Evolutionary conservation across 176 grass and related monocot species (phyloP), one percentile per base, ranked within the genome.

Genomic region (Triticum urartu): DNA sequence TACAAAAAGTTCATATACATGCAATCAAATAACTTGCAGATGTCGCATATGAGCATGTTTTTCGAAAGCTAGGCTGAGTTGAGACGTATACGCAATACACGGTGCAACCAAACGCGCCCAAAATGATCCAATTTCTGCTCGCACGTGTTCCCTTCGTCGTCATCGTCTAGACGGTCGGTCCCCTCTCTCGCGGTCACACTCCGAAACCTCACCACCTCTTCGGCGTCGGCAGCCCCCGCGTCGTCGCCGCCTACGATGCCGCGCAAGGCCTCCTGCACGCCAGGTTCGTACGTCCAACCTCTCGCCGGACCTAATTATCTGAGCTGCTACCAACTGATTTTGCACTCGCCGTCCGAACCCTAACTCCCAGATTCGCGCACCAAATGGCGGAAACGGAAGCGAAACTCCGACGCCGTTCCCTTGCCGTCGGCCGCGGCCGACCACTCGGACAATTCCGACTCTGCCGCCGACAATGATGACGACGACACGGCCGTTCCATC

Each of bases 311-410:
- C 11, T 30, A 59, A 68, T 39, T 69, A 48, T 14, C 77, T 12
- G 6, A 13, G 38, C 10, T 7, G 12, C 20, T 28, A 21, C 82
- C 47, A 86, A 80, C 75, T 48, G 42, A 75, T 24, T 21, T 45
- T 7, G 30, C 14, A 32, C 74, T 15, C 39, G 9, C 39, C 7
- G 30, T 47, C 40, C 39, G 36, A 84, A 81, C 71, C 69, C 89
- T 79, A 81, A 68, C 72, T 62, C 71, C 2, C 85, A 98, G 96
- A 98, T 92, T 95, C 93, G 78, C 91, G 91, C 43, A 78, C 91
- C 36, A 95, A 94, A 89, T 93, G 93, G 93, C 93, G 91, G 81
- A 95, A 95, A 86, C 85, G 94, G 88, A 98, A 98, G 90, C 91
- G 93, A 58, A 89, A 89, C 54, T 64, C 77, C 67, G 79, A 66